Evolutionary conservation across 140 eudicot genomes (phyloP), one percentile per base, ranked within the genome.

Genomic region (Cichorium intybus): DNA sequence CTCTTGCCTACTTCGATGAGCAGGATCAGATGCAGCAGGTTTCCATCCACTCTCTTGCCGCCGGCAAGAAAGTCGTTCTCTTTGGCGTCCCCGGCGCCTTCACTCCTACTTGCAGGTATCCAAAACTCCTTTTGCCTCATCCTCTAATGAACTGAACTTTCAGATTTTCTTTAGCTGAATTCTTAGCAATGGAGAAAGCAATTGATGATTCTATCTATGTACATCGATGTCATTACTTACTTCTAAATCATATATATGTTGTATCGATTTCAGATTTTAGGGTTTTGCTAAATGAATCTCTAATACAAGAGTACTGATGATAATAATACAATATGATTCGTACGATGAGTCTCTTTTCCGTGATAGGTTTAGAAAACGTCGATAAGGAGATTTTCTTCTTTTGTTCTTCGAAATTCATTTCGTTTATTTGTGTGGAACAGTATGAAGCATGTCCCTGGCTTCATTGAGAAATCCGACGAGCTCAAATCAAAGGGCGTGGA

Each of bases 61-160:
- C 95, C 74, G 94, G 94, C 52, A 90, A 90, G 56, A 90, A 90
- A 70, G 86, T 84, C 74, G 74, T 90, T 54, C 71, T 90, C 46
- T 87, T 90, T 67, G 97, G 79, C 48, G 95, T 90, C 49, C 97
- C 95, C 59, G 97, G 97, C 21, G 94, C 90, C 37, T 90, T 90
- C 74, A 90, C 97, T 41, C 95, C 97, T 4, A 82, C 94, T 69
- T 87, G 97, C 95, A 87, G 95, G 95, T 87, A 66, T 3, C 8
- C n/a, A 16, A 8, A 14, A 7, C 46, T 11, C 14, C 28, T 15
- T 7, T 53, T 74, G 15, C 9, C 39, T 14, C 17, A 11, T 73
- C 16, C 9, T 20, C 9, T 28, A 14, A 12, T n/a, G 59, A 34
- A 26, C 7, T n/a, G 59, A 34, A 26, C 7, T 14, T 48, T 58